Conservation (phyloP, 2,329 filamentous ascomycete species). For the Paraconiothyrium sp. region DNA sequence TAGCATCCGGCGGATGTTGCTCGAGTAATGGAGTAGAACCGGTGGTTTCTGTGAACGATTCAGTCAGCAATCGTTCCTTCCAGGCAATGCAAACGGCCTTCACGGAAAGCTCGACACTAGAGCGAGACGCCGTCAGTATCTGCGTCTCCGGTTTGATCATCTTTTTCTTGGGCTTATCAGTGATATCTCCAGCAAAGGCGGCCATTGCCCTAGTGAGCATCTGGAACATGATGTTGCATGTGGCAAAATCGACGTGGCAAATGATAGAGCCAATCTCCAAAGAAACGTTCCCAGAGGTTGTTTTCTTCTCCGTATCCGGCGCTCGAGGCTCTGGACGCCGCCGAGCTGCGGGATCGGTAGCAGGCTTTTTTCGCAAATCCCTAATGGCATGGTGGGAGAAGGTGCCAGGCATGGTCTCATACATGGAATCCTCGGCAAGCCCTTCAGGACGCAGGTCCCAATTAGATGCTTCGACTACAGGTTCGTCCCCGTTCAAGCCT, state of each 20-base stretch:
- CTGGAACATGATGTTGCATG: constrained; percentile 45
- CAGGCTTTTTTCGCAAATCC: constrained; percentile 40
- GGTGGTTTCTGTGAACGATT: constrained; percentile 28
- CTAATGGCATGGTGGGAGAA: constrained; percentile 60
- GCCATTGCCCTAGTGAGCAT: constrained; percentile 38
- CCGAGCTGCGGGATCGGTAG: constrained; percentile 34
- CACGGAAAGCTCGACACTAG: constrained; percentile 34
- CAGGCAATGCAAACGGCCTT: constrained; percentile 42
- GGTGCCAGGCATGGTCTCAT: constrained; percentile 56
- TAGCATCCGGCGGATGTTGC: constrained; percentile 37
- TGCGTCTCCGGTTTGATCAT: background rate
- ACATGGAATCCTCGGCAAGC: constrained; percentile 48
- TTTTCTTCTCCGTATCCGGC: constrained; percentile 16
- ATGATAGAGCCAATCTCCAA: constrained; percentile 47
- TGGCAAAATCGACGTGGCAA: constrained; percentile 47
- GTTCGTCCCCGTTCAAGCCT: constrained; percentile 31
- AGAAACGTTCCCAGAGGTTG: constrained; percentile 28
- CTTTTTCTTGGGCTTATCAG: constrained; percentile 8
- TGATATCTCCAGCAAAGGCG: constrained; percentile 27
- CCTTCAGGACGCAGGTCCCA: constrained; percentile 40
- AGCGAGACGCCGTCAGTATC: background rate
- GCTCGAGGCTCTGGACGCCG: constrained; percentile 25
- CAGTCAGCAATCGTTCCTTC: constrained; percentile 40
- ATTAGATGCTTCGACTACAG: constrained; percentile 23
- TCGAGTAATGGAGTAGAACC: constrained; percentile 28